Evolutionary conservation across 495 filamentous ascomycete species (phyloP).

Genomic region (Lichenothelia convexa): DNA sequence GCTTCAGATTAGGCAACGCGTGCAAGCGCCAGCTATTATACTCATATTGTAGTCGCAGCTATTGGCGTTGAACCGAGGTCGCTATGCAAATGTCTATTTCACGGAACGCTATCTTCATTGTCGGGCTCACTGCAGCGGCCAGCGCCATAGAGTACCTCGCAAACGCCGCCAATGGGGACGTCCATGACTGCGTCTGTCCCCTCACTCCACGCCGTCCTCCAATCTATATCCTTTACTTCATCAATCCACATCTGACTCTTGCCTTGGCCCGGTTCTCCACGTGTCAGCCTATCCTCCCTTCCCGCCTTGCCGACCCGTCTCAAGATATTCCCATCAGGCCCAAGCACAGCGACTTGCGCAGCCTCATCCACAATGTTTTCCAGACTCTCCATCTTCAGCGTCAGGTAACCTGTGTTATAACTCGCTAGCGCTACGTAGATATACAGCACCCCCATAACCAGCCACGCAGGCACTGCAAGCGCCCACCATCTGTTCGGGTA

Average conservation of each 20-base stretch:
- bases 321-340: slow-evolving; percentile 42
- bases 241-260: slow-evolving; percentile 6
- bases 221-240: slow-evolving; percentile 32
- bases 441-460: slow-evolving; percentile 77
- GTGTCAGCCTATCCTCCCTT: slow-evolving; percentile 31
- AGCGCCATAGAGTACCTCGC: slow-evolving; percentile 66
- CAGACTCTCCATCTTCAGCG: slow-evolving; percentile 56
- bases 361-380: slow-evolving; percentile 89
- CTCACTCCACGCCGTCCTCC: slow-evolving; percentile 69
- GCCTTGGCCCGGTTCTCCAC: slow-evolving; percentile 27
- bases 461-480: slow-evolving; percentile 70
- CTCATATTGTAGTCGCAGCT: too few relatives aligned
- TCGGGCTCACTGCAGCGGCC: too few relatives aligned
- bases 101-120: too few relatives aligned
- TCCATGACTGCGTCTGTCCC: slow-evolving; percentile 98
- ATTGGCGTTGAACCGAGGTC: too few relatives aligned
- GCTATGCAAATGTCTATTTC: too few relatives aligned
- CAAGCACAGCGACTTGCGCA: slow-evolving; percentile 67
- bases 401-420: slow-evolving; percentile 82
- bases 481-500: slow-evolving; percentile 97
- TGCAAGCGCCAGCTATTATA: too few relatives aligned
- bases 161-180: slow-evolving; percentile 89
- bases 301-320: slow-evolving; percentile 11
- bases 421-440: slow-evolving; percentile 85
- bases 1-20: too few relatives aligned